phyloP scores from a whole-genome alignment of 2,329 filamentous ascomycete genomes.

The Thermoascus crustaceus region DNA sequence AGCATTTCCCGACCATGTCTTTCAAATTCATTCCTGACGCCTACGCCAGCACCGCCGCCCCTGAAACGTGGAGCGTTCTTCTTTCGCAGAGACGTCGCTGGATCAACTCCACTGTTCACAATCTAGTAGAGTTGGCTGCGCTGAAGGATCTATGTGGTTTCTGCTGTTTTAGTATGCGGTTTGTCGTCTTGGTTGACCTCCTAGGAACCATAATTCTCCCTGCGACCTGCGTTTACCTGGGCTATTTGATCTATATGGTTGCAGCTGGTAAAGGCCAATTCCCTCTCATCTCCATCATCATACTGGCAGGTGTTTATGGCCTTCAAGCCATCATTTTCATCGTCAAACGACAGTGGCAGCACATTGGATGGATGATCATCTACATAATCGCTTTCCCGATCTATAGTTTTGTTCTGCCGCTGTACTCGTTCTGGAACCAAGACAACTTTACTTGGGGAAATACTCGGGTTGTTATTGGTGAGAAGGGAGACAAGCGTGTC shows the following conservation, averaged over 20 bases:
- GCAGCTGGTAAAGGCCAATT: slow-evolving; percentile 63
- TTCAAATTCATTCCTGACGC: slow-evolving; percentile 95
- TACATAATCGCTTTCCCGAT: slow-evolving; percentile 94
- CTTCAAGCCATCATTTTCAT: slow-evolving; percentile 95
- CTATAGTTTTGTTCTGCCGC: slow-evolving; percentile 79
- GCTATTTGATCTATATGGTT: slow-evolving; percentile 75
- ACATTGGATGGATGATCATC: slow-evolving; percentile 99
- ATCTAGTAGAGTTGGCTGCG: slow-evolving; percentile 80
- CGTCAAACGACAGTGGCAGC: slow-evolving; percentile 94
- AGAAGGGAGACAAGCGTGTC: slow-evolving; percentile 85
- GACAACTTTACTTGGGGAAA: slow-evolving; percentile 99
- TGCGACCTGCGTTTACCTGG: slow-evolving; percentile 78
- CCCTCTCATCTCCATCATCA: slow-evolving; percentile 77
- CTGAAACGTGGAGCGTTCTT: slow-evolving; percentile 86
- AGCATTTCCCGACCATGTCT: slow-evolving; percentile 89
- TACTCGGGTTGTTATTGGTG: slow-evolving; percentile 92
- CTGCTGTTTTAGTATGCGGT: slow-evolving; percentile 98
- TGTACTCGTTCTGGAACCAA: slow-evolving; percentile 99
- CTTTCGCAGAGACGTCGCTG: slow-evolving; percentile 97
- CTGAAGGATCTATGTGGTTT: slow-evolving; percentile 95
- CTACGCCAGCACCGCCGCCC: slow-evolving; percentile 86
- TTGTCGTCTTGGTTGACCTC: slow-evolving; percentile 90
- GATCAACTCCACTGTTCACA: slow-evolving; percentile 99
- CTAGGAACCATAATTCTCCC: slow-evolving; percentile 88
- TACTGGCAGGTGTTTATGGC: slow-evolving; percentile 88